Evolutionary conservation across 2,329 filamentous ascomycete genomes (phyloP).

Genomic region (Neopestalotiopsis clavispora): DNA sequence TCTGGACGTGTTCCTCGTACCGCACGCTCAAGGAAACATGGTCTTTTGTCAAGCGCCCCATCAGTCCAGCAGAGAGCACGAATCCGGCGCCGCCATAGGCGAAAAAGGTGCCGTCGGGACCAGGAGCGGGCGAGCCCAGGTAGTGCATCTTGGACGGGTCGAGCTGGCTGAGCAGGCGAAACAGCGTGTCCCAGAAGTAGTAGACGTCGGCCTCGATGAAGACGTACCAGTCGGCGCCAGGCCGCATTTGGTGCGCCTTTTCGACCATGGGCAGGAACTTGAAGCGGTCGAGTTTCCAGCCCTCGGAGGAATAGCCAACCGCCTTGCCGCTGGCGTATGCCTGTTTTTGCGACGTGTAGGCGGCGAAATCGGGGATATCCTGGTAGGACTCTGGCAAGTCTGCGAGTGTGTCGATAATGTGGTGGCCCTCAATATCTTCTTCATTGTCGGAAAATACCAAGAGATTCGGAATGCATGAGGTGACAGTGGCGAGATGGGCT

Average conservation of each 20-base stretch:
- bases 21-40: not conserved
- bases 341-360: conserved; percentile 46
- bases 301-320: conserved; percentile 46
- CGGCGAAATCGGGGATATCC: conserved; percentile 47
- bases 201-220: conserved; percentile 66
- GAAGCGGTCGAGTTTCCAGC: conserved; percentile 61
- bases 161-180: conserved; percentile 58
- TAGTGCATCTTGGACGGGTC: conserved; percentile 54
- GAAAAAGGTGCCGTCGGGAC: conserved; percentile 50
- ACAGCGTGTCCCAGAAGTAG: conserved; percentile 56
- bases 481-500: conserved; percentile 56
- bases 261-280: conserved; percentile 61
- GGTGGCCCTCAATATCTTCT: conserved; percentile 53
- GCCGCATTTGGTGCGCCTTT: conserved; percentile 43
- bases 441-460: conserved; percentile 64
- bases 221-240: conserved; percentile 60
- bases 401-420: conserved; percentile 53
- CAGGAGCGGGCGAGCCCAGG: conserved; percentile 57
- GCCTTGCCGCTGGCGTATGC: conserved; percentile 23
- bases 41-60: not conserved
- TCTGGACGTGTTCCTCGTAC: conserved; percentile 9
- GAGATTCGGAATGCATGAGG: conserved; percentile 59
- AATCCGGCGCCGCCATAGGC: conserved; percentile 59
- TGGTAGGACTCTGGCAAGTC: conserved; percentile 40
- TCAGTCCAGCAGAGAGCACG: conserved; percentile 44